Base-by-base conservation (phyloP, 345 rosid species). In the Cardamine resedifolia region DNA sequence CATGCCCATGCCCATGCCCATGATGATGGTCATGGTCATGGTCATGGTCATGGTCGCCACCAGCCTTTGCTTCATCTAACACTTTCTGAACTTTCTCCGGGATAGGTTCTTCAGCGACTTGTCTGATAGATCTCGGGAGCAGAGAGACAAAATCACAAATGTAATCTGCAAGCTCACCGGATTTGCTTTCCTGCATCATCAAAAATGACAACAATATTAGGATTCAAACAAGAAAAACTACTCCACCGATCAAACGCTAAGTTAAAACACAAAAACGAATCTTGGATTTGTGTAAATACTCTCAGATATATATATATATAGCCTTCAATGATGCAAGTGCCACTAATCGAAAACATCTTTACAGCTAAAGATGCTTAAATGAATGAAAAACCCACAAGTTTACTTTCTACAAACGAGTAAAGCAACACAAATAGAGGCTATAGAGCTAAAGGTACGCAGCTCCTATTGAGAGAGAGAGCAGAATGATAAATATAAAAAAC, bases 151-250 rank as follows among this genome's bases (percentile, higher is more conserved):
- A 88, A 16, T 73, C 62, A 5, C 72, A 66, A 45, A 94, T 81
- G 19, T 71, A 79, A 51, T 82, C 83, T 1, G 88, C 90, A 65
- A 89, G 72, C 82, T 94, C 92, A 27, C 78, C 79, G 2, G 91
- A 84, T 72, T 60, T 72, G 78, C 80, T 78, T 78, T 76, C 97
- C 98, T 94, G 81, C 56, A 77, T 31, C 70, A 77, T 36, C 36
- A 58, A 36, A 23, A 49, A 28, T 30, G 11, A 45, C 9, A 20
- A 69, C 18, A 43, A 39, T 20, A 53, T 16, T 38, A 44, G 18
- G 31, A 23, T 10, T 56, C 41, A 33, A 47, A 18, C 11, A n/a
- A 33, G 0, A 41, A 30, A 50, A 20, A 20, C 10, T 4, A 10
- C 3, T 34, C 3, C 10, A 34, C 11, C 4, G 3, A 1, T 2